Evolutionary conservation across 176 grass and related monocot species (phyloP).

Genomic region (Tillandsia leiboldiana): DNA sequence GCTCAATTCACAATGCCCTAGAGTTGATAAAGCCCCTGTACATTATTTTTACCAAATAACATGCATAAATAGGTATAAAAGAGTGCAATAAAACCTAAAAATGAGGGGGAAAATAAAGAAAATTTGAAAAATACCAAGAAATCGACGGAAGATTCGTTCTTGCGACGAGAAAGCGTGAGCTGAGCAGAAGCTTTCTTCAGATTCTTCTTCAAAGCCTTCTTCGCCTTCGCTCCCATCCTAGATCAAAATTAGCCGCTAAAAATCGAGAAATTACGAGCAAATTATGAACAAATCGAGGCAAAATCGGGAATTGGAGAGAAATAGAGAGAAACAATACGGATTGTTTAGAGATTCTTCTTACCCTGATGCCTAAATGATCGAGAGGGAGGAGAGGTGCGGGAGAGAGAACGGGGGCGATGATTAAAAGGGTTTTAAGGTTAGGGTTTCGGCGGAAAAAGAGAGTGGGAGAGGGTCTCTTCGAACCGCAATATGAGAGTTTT

Average conservation of each 20-base stretch:
- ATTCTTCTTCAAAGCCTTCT: constrained; percentile 35
- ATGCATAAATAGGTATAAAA: not conserved
- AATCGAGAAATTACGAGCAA: not conserved
- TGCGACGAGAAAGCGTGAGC: constrained; percentile 1
- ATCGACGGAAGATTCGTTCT: constrained; percentile 22
- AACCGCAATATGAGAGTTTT: no score
- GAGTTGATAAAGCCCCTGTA: no score
- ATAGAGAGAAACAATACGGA: no score
- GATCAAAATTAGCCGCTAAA: constrained; percentile 3
- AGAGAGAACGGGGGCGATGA: no score
- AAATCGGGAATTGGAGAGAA: not conserved
- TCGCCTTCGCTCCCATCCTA: constrained; percentile 31
- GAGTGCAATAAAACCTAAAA: not conserved
- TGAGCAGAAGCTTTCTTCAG: constrained; percentile 23
- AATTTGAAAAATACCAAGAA: constrained; percentile 27
- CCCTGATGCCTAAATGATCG: no score
- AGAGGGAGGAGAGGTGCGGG: no score
- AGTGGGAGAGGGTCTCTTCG: no score
- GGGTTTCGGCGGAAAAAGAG: no score
- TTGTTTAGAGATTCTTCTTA: no score
- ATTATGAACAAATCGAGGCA: not conserved
- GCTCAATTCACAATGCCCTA: no score
- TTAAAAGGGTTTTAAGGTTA: no score
- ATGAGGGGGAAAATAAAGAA: not conserved
- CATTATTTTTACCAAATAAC: no score